phyloP scores from a whole-genome alignment of 1,284 basidiomycete genomes.

The Ceratorhiza oryzae-sativae region DNA sequence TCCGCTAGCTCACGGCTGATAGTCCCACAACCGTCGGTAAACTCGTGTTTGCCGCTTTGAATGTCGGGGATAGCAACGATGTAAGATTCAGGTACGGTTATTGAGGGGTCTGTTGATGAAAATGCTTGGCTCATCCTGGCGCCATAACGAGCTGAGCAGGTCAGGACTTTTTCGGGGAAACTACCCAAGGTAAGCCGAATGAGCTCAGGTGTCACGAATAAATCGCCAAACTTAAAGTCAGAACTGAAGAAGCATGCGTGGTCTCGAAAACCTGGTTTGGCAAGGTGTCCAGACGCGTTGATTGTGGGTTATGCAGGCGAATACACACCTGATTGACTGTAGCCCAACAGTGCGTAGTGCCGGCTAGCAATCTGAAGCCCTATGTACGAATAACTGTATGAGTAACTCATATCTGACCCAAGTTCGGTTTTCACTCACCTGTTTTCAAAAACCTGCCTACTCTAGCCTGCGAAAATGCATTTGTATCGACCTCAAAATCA shows the following conservation, averaged over 20 bases:
- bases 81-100: constrained; percentile 57
- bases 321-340: constrained; percentile 30
- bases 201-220: constrained; percentile 57
- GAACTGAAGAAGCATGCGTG: constrained; percentile 28
- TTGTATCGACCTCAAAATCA: constrained; percentile 40
- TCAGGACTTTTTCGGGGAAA: constrained; percentile 62
- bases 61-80: constrained; percentile 44
- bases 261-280: constrained; percentile 21
- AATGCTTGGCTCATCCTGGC: constrained; percentile 84
- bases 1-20: constrained; percentile 45
- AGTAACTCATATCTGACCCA: background rate
- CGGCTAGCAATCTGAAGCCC: constrained; percentile 7
- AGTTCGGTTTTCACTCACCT: constrained; percentile 13
- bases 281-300: background rate
- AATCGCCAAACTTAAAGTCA: constrained; percentile 8
- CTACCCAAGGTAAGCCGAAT: constrained; percentile 71
- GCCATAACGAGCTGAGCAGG: constrained; percentile 75
- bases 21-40: constrained; percentile 49
- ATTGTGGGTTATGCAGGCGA: background rate
- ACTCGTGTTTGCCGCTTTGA: constrained; percentile 35
- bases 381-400: background rate
- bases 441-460: constrained; percentile 35
- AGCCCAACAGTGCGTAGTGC: constrained; percentile 14
- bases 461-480: constrained; percentile 32
- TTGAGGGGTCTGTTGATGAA: constrained; percentile 76